Conservation (phyloP, 345 rosid genomes). For the Eucalyptus curtisii region DNA sequence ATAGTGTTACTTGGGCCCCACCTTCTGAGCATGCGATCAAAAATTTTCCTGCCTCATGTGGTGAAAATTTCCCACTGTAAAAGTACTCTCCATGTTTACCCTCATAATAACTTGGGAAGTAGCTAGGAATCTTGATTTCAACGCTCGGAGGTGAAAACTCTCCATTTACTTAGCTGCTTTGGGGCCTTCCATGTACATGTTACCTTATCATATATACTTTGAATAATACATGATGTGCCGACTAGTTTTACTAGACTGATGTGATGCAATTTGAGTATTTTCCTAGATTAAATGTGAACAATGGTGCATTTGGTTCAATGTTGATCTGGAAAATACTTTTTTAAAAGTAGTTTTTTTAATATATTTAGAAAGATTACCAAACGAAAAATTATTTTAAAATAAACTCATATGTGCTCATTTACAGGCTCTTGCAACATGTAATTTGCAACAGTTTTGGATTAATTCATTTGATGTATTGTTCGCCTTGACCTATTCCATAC, state of each 20-base stretch:
- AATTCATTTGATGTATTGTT: neutral
- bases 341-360: neutral
- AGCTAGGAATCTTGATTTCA: neutral
- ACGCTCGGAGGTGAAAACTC: neutral
- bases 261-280: neutral
- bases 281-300: neutral
- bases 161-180: neutral
- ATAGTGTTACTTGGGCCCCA: neutral
- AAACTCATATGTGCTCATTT: accelerated
- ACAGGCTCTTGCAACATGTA: neutral
- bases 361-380: neutral
- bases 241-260: neutral
- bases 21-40: neutral
- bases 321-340: neutral
- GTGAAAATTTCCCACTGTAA: neutral
- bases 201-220: neutral
- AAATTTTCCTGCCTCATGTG: neutral
- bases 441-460: accelerated
- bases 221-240: neutral
- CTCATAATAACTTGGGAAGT: neutral
- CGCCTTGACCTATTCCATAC: neutral
- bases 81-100: neutral
- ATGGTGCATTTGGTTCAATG: accelerated
- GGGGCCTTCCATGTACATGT: neutral
- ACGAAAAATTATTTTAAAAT: neutral